Conservation (phyloP, 2,329 filamentous ascomycete genomes). For the Beauveria bassiana region DNA sequence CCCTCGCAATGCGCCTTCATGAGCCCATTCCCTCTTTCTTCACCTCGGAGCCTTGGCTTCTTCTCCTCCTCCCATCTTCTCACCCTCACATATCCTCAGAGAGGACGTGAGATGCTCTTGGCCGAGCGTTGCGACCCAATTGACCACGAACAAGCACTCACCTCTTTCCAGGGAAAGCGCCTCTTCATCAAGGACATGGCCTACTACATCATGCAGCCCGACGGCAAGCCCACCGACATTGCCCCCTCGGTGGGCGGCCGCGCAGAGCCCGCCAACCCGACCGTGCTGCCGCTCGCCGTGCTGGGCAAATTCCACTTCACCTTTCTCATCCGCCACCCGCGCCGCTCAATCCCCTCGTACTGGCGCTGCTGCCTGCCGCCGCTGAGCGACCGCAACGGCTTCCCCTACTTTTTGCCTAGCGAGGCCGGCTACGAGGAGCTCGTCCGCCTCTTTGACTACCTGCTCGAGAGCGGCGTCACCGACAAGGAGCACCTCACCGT, state of each 20-base stretch:
- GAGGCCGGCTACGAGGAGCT: conserved; percentile 92
- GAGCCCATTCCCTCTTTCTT: conserved; percentile 7
- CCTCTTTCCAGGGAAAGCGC: conserved; percentile 63
- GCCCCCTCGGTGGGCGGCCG: conserved; percentile 69
- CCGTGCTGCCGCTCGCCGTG: conserved; percentile 67
- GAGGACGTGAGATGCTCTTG: neutral
- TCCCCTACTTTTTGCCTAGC: conserved; percentile 74
- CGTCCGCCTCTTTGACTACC: conserved; percentile 77
- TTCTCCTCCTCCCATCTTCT: neutral
- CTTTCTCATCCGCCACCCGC: conserved; percentile 95
- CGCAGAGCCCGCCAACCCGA: conserved; percentile 67
- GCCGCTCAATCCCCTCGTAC: conserved; percentile 84
- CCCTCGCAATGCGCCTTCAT: conserved; percentile 12
- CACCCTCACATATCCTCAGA: neutral
- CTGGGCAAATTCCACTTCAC: conserved; percentile 84
- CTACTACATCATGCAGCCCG: conserved; percentile 78
- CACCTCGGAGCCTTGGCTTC: neutral
- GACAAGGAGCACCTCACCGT: conserved; percentile 72
- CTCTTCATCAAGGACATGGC: conserved; percentile 98
- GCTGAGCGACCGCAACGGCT: conserved; percentile 72
- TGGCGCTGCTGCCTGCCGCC: conserved; percentile 91
- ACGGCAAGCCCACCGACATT: conserved; percentile 58
- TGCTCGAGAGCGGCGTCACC: conserved; percentile 60
- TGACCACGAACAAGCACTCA: conserved; percentile 16
- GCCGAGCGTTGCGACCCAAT: neutral